These are phyloP conservation scores for Neurospora sp. DNA, from an alignment of 2,329 filamentous ascomycete genomes.

Conservation along the genomic window DNA sequence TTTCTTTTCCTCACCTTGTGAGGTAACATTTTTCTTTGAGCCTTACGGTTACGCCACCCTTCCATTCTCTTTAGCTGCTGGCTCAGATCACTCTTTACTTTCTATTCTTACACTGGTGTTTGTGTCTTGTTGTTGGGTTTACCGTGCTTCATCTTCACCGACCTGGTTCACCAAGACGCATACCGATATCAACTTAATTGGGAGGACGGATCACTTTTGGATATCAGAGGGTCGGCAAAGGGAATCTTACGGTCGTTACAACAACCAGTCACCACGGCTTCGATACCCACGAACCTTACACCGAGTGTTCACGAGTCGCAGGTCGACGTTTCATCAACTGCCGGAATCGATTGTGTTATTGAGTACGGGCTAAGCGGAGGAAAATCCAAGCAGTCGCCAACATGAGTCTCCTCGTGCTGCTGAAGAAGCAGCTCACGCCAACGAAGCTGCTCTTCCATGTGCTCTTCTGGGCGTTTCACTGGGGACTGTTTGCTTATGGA, in stretches of 20 bases:
- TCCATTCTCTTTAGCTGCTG: constrained; percentile 43
- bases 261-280: not conserved
- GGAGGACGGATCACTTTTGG: not conserved
- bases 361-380: constrained; percentile 13
- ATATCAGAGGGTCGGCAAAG: not conserved
- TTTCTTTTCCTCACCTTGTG: constrained; percentile 27
- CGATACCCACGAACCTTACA: not conserved
- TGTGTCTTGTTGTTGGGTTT: constrained; percentile 17
- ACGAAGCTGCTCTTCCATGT: constrained; percentile 70
- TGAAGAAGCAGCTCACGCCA: constrained; percentile 56
- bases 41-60: constrained; percentile 28
- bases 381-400: constrained; percentile 23
- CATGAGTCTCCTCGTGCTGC: constrained; percentile 28
- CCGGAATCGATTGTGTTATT: constrained; percentile 13
- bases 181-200: not conserved
- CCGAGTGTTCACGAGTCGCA: constrained; percentile 31
- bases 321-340: constrained; percentile 38
- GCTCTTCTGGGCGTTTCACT: constrained; percentile 72
- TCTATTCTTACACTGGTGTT: constrained; percentile 22
- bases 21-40: constrained; percentile 31
- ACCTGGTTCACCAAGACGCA: not conserved
- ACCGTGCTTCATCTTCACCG: not conserved
- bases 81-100: constrained; percentile 46
- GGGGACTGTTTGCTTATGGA: constrained; percentile 70
- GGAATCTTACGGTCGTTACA: not conserved